Percentiles rank a stretch among this genome's conserved stretches.
phyloP scores from a whole-genome alignment of 1,284 basidiomycete species.

The Puccinia horiana region DNA sequence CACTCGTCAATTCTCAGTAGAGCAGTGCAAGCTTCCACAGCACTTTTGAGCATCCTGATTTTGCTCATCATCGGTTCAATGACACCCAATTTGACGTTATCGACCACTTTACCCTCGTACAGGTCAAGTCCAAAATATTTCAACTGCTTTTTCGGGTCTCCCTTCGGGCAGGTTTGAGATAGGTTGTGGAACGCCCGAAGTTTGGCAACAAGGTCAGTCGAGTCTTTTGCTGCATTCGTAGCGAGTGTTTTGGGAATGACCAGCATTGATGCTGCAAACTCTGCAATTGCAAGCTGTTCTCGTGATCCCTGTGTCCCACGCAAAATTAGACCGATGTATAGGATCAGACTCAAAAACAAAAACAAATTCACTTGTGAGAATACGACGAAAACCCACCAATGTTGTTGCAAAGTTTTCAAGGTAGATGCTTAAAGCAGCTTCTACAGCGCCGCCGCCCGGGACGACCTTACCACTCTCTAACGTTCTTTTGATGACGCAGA shows the following conservation, averaged over 20 bases:
- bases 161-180: constrained; percentile 79
- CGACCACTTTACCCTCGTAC: constrained; percentile 87
- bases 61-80: constrained; percentile 97
- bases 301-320: constrained; percentile 73
- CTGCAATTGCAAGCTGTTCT: constrained; percentile 97
- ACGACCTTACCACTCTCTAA: constrained; percentile 94
- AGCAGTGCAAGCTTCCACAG: constrained; percentile 93
- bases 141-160: constrained; percentile 92
- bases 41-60: constrained; percentile 91
- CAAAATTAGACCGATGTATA: not conserved
- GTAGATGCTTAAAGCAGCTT: constrained; percentile 95
- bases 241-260: constrained; percentile 96
- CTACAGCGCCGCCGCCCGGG: constrained; percentile 95
- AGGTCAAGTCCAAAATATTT: constrained; percentile 94
- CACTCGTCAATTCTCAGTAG: constrained; percentile 88
- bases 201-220: constrained; percentile 95
- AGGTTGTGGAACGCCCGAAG: constrained; percentile 95
- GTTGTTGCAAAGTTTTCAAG: constrained; percentile 99
- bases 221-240: constrained; percentile 97
- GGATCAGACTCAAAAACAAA: not conserved
- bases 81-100: constrained; percentile 90
- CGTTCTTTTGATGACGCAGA: constrained; percentile 95
- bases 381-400: constrained; percentile 65
- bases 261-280: constrained; percentile 89
- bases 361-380: not conserved